These are phyloP conservation scores for Kuraishia ogatae DNA, from an alignment of 805 yeast species.

Conservation along the genomic window DNA sequence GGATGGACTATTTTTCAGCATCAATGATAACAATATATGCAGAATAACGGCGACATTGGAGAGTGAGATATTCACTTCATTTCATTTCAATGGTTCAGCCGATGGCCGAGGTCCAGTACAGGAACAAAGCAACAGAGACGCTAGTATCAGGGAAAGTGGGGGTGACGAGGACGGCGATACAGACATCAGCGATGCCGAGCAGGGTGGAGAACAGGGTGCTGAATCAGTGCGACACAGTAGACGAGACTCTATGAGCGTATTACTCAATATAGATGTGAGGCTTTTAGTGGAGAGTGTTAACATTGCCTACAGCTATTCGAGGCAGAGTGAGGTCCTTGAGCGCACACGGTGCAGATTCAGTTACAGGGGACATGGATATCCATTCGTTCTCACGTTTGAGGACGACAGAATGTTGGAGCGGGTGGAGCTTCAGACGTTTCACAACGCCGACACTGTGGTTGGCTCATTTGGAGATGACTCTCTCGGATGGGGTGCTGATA, in stretches of 20 bases:
- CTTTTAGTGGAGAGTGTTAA: slow-evolving; percentile 44
- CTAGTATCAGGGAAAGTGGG: neutral
- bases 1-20: slow-evolving; percentile 44
- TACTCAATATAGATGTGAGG: slow-evolving; percentile 27
- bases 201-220: neutral
- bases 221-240: neutral
- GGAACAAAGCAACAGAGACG: neutral
- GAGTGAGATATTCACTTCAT: slow-evolving; percentile 25
- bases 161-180: neutral
- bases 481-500: slow-evolving; percentile 18
- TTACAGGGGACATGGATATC: slow-evolving; percentile 39
- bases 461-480: slow-evolving; percentile 12
- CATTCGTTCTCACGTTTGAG: slow-evolving; percentile 44
- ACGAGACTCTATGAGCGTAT: slow-evolving; percentile 18
- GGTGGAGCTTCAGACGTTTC: slow-evolving; percentile 46
- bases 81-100: slow-evolving; percentile 13
- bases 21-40: slow-evolving; percentile 36
- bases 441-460: slow-evolving; percentile 11
- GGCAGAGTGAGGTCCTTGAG: slow-evolving; percentile 21
- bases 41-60: slow-evolving; percentile 28
- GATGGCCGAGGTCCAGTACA: slow-evolving; percentile 4
- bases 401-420: slow-evolving; percentile 47
- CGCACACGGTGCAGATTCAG: slow-evolving; percentile 34
- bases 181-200: neutral
- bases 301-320: slow-evolving; percentile 19